Percentiles rank a stretch among this genome's conserved stretches.
These are phyloP conservation scores for Pilatotrama ljubarskyi DNA, from an alignment of 768 basidiomycete genomes.

Conservation along the genomic window DNA sequence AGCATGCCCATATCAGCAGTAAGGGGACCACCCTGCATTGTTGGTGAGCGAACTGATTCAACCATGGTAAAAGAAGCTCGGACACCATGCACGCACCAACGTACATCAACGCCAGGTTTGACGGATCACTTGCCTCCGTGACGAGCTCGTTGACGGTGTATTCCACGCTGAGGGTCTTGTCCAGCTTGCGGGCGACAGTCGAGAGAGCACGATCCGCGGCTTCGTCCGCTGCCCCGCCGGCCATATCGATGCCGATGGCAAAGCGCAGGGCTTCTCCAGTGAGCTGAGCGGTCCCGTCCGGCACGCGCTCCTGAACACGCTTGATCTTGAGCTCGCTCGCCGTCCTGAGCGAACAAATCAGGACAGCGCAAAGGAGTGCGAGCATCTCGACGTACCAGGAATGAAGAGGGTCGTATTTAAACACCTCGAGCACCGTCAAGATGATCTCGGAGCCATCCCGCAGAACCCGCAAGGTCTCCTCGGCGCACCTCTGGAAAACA, in stretches of 20 bases:
- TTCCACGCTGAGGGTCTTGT: constrained; percentile 84
- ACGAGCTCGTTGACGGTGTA: constrained; percentile 93
- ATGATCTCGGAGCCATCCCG: constrained; percentile 84
- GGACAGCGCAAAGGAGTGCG: neutral
- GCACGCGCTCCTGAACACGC: constrained; percentile 49
- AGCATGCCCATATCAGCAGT: constrained; percentile 23
- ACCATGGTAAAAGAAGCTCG: too few relatives aligned
- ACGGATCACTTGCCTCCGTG: constrained; percentile 77
- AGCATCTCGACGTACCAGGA: constrained; percentile 61
- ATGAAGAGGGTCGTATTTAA: constrained; percentile 94
- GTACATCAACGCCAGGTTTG: constrained; percentile 79
- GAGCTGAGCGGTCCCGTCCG: constrained; percentile 19
- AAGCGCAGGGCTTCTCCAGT: constrained; percentile 36
- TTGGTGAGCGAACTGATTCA: neutral
- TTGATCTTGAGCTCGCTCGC: constrained; percentile 75
- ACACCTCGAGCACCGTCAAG: constrained; percentile 94
- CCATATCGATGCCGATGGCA: constrained; percentile 58
- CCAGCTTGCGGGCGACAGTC: constrained; percentile 79
- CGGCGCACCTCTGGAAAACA: constrained; percentile 92
- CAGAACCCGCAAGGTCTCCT: constrained; percentile 91
- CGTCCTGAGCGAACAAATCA: constrained; percentile 48
- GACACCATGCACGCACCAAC: constrained; percentile 55
- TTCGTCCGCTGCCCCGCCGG: constrained; percentile 71
- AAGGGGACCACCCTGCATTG: constrained; percentile 44
- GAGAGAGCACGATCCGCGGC: constrained; percentile 87